Evolutionary conservation across 441 rosid species (phyloP), one percentile per base, ranked within the genome.

Genomic region (Euphorbia schlechtendalii): DNA sequence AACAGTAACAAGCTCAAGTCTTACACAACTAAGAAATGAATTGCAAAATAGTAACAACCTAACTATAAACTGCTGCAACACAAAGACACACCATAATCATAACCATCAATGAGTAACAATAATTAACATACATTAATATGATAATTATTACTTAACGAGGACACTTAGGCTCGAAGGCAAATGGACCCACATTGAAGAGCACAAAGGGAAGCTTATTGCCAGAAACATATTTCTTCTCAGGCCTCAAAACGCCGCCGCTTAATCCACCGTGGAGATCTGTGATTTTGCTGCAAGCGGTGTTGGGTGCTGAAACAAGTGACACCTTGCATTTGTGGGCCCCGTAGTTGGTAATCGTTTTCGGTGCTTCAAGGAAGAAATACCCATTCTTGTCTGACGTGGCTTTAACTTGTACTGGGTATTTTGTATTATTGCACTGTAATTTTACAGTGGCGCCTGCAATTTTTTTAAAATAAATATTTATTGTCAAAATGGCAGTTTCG

Each of bases 331-430:
- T 73, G 70, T 82, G 92, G 74, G 61, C 75, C n/a, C 77, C 90
- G 34, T 76, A 89, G 80, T 22, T 84, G 70, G 86, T 73, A 70
- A 91, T 36, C 1, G 75, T 78, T 79, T 77, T 81, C 0, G 92
- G 94, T 8, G 84, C 94, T 30, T 71, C 15, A 5, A 89, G 15
- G 64, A 65, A 61, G 74, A 84, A 91, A 79, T 80, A 85, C 49
- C 98, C 95, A 15, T 89, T 79, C 79, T 76, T 73, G 88, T 87
- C 90, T 1, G 89, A 83, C 32, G 30, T 78, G 8, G 79, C 61
- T 21, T 69, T 74, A 64, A 62, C 67, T 18, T 34, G 67, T 38
- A 45, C 56, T 15, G 79, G 59, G 56, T 73, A 62, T 67, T 63
- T 82, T 45, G 84, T 82, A 77, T 82, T 84, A 55, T 77, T 82